Base-by-base conservation (phyloP, 352 stramenopile species). In the Phytophthora ohioensis region DNA sequence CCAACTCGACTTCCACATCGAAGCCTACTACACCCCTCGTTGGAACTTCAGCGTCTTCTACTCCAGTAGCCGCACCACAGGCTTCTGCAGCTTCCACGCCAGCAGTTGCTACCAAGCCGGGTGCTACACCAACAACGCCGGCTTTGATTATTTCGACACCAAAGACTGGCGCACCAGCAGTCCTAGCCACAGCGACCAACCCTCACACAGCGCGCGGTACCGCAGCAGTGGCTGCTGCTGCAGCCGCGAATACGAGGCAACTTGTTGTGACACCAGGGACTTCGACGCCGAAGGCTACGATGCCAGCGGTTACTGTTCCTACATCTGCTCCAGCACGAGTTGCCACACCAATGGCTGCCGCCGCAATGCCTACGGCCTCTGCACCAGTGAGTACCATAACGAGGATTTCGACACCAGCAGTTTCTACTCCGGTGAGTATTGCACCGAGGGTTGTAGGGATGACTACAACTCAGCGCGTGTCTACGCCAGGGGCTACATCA, bases 41-140 rank as follows among this genome's bases (percentile, higher is more conserved):
- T 69, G 46, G 47, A 53, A 27, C 21, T 27, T 36, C 64, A 45
- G 35, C 34, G 6, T 5, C 54, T 27, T 63, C 54, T 32, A 66
- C 64, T 32, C 51, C 64, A 5, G 42, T 35, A 43, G n/a, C 8
- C 41, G 57, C 43, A 45, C 12, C 47, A 17, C 21, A 8, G 17
- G 35, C 31, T 59, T 13, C 35, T 54, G 10, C 56, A 55, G 8
- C 17, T 47, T 15, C 32, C 12, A 43, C 34, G 3, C 12, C 58
- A 47, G 5, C n/a, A 53, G 13, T 35, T 46, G 2, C 52, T 53
- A 36, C 12, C 12, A 69, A 53, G 43, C 4, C 41, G 3, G 1
- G 11, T 51, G n/a, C 48, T 15, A 27, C 41, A 55, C 11, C 10
- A 17, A 9, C 17, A 11, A 21, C 32, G n/a, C n/a, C 41, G 45